Base-by-base conservation (phyloP, 2,329 filamentous ascomycete species). In the Calonectria leucothoes region DNA sequence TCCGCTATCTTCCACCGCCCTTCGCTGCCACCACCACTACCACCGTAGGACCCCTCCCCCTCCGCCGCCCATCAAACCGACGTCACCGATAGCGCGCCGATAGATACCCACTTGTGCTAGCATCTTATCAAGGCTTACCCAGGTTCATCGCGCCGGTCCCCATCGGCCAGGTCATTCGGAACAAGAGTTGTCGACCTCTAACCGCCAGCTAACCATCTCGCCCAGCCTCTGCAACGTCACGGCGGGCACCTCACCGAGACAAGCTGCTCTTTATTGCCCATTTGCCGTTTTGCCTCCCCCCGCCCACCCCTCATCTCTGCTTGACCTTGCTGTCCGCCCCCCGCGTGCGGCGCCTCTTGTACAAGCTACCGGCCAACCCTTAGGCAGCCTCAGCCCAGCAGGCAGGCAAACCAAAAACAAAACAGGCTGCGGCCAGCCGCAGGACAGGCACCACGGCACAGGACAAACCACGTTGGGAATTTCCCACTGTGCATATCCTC, bases 331-430 rank as follows among this genome's bases (percentile, higher is more conserved):
- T 61, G 55, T 25, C 6, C 31, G 51, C 51, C 35, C 35, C 57
- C 55, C 64, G 64, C 69, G 55, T 65, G 55, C 55, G 45, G 63
- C 70, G 64, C 65, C 70, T 68, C 55, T 67, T 48, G 42, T 57
- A 37, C 45, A 63, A 31, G 31, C 55, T 29, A 29, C 33, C 70
- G 6, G 12, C 55, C n/a, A n/a, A n/a, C n/a, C 23, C 35, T 63
- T 39, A 72, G 66, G 70, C 70, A 69, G 15, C 70, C 65, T 65
- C 59, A 68, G 59, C 48, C 65, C 64, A 57, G 55, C 66, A 69
- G 48, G 48, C 64, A 66, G 48, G 57, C 55, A 37, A 6, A 20
- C 39, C 17, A 45, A 37, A 11, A 66, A 33, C 6, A 66, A 55
- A 23, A 55, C 23, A 42, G 37, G 37, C 59, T 45, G 35, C 52